Evolutionary conservation across 805 yeast genomes (phyloP).

Genomic region (Wickerhamomyces bovis): DNA sequence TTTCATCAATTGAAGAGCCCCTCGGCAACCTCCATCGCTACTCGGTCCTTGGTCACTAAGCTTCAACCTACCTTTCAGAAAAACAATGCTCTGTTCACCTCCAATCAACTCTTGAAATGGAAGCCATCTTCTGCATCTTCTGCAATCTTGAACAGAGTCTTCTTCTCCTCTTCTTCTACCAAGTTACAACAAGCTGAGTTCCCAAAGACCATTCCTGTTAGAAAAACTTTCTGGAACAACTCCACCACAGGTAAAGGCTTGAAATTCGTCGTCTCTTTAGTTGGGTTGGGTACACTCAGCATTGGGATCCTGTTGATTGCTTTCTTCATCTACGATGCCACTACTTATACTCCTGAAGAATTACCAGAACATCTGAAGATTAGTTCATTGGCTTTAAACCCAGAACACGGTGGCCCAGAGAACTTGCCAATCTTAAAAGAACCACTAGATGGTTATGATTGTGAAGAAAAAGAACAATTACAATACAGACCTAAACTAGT

Average conservation of each 20-base stretch:
- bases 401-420: constrained; percentile 64
- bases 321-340: constrained; percentile 59
- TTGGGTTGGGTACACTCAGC: constrained; percentile 40
- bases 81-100: not conserved
- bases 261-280: constrained; percentile 29
- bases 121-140: not conserved
- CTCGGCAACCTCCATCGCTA: not conserved
- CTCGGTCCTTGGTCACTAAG: not conserved
- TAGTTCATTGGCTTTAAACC: constrained; percentile 46
- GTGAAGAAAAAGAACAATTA: constrained; percentile 36
- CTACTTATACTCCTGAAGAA: constrained; percentile 48
- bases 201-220: constrained; percentile 20
- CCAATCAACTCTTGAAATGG: not conserved
- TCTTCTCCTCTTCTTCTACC: constrained; percentile 4
- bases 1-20: not conserved
- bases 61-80: not conserved
- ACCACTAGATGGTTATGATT: constrained; percentile 53
- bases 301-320: constrained; percentile 36
- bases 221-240: constrained; percentile 21
- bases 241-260: constrained; percentile 28
- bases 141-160: constrained; percentile 1
- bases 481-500: constrained; percentile 52
- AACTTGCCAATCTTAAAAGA: constrained; percentile 55
- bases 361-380: constrained; percentile 40
- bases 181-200: constrained; percentile 2